Conservation (phyloP, 2,329 filamentous ascomycete species). For the Trichoderma afroharzianum region DNA sequence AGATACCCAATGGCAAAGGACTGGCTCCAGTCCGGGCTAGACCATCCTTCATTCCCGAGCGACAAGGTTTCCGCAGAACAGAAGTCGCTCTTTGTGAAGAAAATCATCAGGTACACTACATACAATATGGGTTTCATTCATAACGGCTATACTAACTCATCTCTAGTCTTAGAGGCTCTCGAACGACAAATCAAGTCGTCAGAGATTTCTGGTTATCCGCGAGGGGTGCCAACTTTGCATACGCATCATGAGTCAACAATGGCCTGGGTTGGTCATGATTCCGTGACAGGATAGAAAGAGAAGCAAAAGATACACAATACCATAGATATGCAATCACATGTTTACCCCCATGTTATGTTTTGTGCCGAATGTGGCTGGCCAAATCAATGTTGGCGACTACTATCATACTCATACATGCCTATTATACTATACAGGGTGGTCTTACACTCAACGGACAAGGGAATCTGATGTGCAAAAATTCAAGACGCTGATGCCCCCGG, state of each 20-base stretch:
- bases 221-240: conserved; percentile 58
- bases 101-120: conserved; percentile 53
- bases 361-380: neutral
- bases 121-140: neutral
- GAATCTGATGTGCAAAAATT: neutral
- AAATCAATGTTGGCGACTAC: neutral
- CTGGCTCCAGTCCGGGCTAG: conserved; percentile 62
- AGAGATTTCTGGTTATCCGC: conserved; percentile 71
- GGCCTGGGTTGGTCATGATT: too few species aligned
- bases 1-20: conserved; percentile 52
- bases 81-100: conserved; percentile 62
- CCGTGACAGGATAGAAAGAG: neutral
- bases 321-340: neutral
- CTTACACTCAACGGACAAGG: neutral
- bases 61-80: conserved; percentile 56
- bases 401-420: neutral
- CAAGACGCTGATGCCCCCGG: neutral
- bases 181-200: conserved; percentile 63
- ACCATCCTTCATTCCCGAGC: conserved; percentile 54
- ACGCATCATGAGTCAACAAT: conserved; percentile 46
- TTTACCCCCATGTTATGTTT: neutral
- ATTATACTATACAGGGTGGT: neutral
- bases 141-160: neutral
- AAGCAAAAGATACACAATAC: neutral
- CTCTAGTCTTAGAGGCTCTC: conserved; percentile 57